Base-by-base conservation (phyloP, 73 alveolate species). In the Halteria grandinella region DNA sequence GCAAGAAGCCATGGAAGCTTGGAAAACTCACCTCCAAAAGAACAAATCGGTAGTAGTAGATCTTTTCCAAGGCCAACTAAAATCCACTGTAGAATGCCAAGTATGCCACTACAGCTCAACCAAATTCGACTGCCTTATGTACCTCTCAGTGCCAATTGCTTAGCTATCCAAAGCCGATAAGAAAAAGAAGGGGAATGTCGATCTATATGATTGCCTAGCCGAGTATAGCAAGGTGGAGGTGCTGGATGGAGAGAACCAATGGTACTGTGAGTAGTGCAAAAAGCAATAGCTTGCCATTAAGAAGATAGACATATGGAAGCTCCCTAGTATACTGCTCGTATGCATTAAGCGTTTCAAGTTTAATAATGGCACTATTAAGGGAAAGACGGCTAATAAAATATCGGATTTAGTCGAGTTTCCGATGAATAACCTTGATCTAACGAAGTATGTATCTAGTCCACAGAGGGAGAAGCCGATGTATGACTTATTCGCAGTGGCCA, bases 181-280 rank as follows among this genome's bases (percentile, higher is more conserved):
- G 41, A 51, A 87, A 60, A 75, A 79, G 48, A 43, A n/a, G n/a
- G n/a, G n/a, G n/a, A n/a, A n/a, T n/a, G n/a, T n/a, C n/a, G n/a
- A 64, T 11, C 76, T 92, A 20, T 60, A 88, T 51, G 95, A 92
- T 71, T 92, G 98, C 45, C 77, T 92, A 31, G 92, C 73, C 53
- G 88, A 91, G 3, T 92, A 85, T 78, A 70, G 82, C 55, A 87
- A 82, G 18, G 77, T 86, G 43, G 98, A 92, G 72, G 84, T 66
- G 55, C 85, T 92, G 29, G 95, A 89, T 54, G 74, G 85, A 60
- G 86, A 92, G 37, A 92, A 92, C 85, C 62, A 92, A 18, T 91
- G 97, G 96, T 83, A 66, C 53, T 95, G 99, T 71, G 79, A 94
- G 14, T 64, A 86, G 39, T 95, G 99, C 58, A 93, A 95, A 78